These are phyloP conservation scores for Backusella australiensis DNA, from an alignment of 192 early-diverging fungal species.

Conservation along the genomic window DNA sequence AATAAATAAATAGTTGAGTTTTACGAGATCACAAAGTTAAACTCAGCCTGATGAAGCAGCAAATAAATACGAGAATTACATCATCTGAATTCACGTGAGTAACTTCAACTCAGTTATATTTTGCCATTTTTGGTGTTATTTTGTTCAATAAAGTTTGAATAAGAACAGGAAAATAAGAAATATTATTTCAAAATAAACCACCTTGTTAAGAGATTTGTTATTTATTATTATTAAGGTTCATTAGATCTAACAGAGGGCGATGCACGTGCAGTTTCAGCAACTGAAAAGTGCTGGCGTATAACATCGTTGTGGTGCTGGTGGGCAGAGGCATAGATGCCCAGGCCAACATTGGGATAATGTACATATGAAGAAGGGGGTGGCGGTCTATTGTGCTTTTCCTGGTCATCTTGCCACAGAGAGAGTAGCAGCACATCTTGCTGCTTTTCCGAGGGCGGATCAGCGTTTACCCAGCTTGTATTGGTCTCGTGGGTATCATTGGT, in stretches of 20 bases:
- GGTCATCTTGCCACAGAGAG: not conserved
- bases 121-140: not conserved
- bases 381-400: not conserved
- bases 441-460: not conserved
- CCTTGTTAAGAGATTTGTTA: too few species aligned
- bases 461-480: not conserved
- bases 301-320: conserved; percentile 38
- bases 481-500: not conserved
- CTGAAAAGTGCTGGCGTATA: conserved; percentile 25
- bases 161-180: not conserved
- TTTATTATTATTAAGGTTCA: not conserved
- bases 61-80: not conserved
- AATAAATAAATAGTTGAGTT: not conserved
- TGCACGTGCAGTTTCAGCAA: not conserved
- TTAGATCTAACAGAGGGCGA: not conserved
- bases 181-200: not conserved
- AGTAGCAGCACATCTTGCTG: not conserved
- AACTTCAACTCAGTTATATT: not conserved
- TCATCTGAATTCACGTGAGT: conserved; percentile 1
- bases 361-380: not conserved
- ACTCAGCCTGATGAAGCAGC: not conserved
- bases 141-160: not conserved
- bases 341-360: conserved; percentile 28
- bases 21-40: too few species aligned
- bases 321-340: conserved; percentile 36